Conservation (phyloP, 768 basidiomycete genomes). For the Leucogyrophana mollusca region DNA sequence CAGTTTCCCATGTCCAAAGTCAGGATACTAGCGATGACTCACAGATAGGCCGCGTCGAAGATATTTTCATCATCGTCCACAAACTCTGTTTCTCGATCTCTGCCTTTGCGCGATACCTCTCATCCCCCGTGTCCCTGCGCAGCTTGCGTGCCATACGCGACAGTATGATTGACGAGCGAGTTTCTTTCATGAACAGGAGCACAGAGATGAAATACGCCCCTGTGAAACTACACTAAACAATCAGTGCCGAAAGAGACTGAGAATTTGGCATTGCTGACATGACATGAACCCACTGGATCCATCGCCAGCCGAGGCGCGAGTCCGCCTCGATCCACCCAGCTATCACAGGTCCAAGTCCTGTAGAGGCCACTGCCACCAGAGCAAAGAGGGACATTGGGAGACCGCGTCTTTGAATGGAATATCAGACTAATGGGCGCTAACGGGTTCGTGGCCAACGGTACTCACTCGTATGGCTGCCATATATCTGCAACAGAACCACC, state of each 20-base stretch:
- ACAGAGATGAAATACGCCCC: constrained; percentile 50
- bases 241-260: neutral
- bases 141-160: constrained; percentile 58
- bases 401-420: constrained; percentile 60
- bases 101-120: constrained; percentile 57
- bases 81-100: constrained; percentile 63
- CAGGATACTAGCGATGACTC: constrained; percentile 33
- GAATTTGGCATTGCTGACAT: constrained; percentile 38
- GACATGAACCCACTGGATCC: constrained; percentile 82
- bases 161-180: constrained; percentile 69
- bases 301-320: constrained; percentile 62
- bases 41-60: constrained; percentile 73
- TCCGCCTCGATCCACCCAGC: constrained; percentile 70
- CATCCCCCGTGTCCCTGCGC: constrained; percentile 65
- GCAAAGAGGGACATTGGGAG: constrained; percentile 78
- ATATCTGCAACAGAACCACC: constrained; percentile 73
- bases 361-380: constrained; percentile 55
- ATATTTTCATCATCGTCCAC: constrained; percentile 60
- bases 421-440: no score
- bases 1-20: no score
- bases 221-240: constrained; percentile 40
- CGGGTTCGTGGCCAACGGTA: constrained; percentile 3
- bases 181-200: constrained; percentile 65
- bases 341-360: constrained; percentile 60
- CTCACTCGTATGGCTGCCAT: constrained; percentile 61